These are phyloP conservation scores for Kurtzmaniella quercitrusa DNA, from an alignment of 1,139 yeast species.

Conservation along the genomic window DNA sequence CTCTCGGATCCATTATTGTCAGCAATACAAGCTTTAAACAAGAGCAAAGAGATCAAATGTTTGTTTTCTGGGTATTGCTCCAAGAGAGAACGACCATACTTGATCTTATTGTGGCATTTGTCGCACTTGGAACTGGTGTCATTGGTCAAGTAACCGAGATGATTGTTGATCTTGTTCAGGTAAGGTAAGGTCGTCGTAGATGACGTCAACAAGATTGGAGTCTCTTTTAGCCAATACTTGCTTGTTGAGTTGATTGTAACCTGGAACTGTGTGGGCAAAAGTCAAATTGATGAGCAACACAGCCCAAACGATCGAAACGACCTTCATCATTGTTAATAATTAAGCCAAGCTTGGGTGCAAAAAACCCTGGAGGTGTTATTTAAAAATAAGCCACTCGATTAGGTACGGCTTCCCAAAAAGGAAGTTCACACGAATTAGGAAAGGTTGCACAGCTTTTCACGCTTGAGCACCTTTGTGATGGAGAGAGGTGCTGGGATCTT, in stretches of 20 bases:
- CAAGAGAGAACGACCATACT: conserved; percentile 25
- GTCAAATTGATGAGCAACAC: neutral
- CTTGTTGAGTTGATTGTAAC: conserved; percentile 15
- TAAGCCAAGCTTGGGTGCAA: neutral
- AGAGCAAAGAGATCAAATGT: conserved; percentile 32
- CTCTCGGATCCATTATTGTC: conserved; percentile 25
- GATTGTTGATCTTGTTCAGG: conserved; percentile 27
- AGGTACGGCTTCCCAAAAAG: neutral
- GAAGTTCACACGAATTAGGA: neutral
- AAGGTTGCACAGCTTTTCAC: neutral
- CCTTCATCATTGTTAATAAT: neutral
- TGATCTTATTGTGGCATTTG: conserved; percentile 32
- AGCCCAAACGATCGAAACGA: neutral
- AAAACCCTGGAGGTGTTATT: neutral
- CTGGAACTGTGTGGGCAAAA: conserved; percentile 17
- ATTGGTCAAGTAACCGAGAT: conserved; percentile 20
- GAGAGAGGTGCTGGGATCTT: no score
- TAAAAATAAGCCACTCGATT: neutral
- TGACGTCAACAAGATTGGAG: conserved; percentile 18
- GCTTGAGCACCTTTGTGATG: no score
- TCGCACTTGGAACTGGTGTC: conserved; percentile 32
- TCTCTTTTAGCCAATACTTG: conserved; percentile 15
- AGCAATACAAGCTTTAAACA: conserved; percentile 34
- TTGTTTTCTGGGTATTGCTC: conserved; percentile 28
- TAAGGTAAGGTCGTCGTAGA: conserved; percentile 21